Conservation (phyloP, 2,329 filamentous ascomycete genomes). For the Colletotrichum magnum region DNA sequence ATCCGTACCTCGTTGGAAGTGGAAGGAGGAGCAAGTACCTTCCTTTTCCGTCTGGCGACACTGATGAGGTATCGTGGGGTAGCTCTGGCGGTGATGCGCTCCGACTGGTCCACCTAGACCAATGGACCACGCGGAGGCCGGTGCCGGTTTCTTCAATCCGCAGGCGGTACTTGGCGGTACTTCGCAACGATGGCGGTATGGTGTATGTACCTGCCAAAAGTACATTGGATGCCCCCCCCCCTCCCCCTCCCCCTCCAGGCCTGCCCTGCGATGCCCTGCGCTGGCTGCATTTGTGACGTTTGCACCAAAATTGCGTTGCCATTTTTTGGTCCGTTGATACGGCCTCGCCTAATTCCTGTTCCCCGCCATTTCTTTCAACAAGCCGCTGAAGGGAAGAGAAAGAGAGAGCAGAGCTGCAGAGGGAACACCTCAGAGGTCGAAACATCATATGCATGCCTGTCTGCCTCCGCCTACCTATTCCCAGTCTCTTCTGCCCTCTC, state of each 20-base stretch:
- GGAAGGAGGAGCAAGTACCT: constrained; percentile 5
- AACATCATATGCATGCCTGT: constrained; percentile 18
- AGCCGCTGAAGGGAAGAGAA: neutral
- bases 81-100: neutral
- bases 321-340: constrained; percentile 21
- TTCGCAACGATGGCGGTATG: neutral
- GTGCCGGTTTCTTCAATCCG: constrained; percentile 15
- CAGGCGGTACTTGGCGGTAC: constrained; percentile 9
- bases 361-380: constrained; percentile 19
- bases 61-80: neutral
- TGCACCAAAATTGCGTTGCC: constrained; percentile 37
- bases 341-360: constrained; percentile 24
- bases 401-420: neutral
- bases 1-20: neutral
- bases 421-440: neutral
- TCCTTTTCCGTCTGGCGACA: constrained; percentile 3
- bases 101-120: neutral
- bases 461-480: neutral
- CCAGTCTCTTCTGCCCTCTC: neutral
- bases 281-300: constrained; percentile 37
- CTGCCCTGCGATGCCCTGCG: neutral
- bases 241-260: no score
- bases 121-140: neutral
- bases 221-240: no score
- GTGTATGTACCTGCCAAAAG: no score